phyloP scores from a whole-genome alignment of 2,329 filamentous ascomycete genomes.

The Chalara sp. region DNA sequence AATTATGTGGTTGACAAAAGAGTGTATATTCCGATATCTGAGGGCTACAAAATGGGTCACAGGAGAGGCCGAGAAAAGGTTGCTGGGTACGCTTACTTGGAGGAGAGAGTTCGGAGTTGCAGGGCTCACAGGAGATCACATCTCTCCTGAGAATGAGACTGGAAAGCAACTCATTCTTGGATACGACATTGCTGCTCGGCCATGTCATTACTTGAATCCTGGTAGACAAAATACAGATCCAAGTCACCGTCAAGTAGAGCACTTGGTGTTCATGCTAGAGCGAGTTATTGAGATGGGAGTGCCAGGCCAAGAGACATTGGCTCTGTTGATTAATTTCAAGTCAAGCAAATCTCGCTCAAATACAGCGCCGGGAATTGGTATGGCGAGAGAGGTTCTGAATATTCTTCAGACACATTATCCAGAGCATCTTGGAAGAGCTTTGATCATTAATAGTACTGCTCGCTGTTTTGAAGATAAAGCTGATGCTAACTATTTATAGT shows the following conservation, averaged over 20 bases:
- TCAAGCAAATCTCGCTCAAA: constrained; percentile 68
- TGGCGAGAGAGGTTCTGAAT: constrained; percentile 76
- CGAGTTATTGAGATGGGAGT: constrained; percentile 82
- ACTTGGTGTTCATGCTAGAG: constrained; percentile 95
- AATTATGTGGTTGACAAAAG: constrained; percentile 82
- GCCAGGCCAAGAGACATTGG: constrained; percentile 77
- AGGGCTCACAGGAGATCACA: constrained; percentile 72
- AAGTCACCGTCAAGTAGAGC: constrained; percentile 81
- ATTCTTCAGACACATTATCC: constrained; percentile 96
- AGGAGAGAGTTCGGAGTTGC: constrained; percentile 81
- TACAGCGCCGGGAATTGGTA: constrained; percentile 63
- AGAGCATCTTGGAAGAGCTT: constrained; percentile 78
- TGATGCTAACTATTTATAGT: constrained; percentile 43
- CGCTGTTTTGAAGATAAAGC: neutral
- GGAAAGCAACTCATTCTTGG: constrained; percentile 90
- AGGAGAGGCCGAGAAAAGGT: constrained; percentile 67
- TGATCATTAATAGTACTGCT: constrained; percentile 76
- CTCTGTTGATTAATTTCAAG: constrained; percentile 88
- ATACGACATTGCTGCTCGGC: constrained; percentile 78
- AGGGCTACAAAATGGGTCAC: constrained; percentile 88
- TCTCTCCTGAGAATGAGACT: constrained; percentile 90
- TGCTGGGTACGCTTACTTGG: constrained; percentile 79
- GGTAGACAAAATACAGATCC: constrained; percentile 88
- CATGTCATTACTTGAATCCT: constrained; percentile 86
- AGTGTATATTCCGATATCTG: constrained; percentile 88